phyloP scores from a whole-genome alignment of 1,284 basidiomycete genomes.

The Termitomyces sp. region DNA sequence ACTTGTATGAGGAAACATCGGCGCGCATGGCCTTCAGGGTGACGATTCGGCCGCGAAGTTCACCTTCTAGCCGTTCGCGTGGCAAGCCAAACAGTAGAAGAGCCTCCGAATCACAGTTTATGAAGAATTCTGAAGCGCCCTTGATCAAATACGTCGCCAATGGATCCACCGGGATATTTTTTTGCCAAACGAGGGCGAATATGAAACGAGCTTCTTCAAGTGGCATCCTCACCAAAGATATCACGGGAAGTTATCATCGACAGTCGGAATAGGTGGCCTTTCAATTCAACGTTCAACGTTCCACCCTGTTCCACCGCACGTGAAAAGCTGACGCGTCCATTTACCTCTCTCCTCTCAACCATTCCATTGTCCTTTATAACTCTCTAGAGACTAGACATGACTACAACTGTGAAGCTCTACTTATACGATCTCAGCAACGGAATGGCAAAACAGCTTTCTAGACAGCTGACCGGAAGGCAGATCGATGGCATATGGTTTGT shows the following conservation, averaged over 20 bases:
- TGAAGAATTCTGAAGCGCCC: constrained; percentile 1
- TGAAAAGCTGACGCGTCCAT: constrained; percentile 3
- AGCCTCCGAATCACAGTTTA: constrained; percentile 2
- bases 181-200: no score
- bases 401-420: constrained; percentile 64
- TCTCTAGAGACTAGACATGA: constrained; percentile 19
- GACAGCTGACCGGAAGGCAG: constrained; percentile 77
- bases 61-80: background rate
- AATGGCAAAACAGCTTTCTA: constrained; percentile 71
- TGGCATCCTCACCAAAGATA: no score
- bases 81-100: constrained; percentile 4
- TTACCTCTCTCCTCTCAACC: background rate
- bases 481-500: constrained; percentile 84
- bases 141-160: constrained; percentile 4
- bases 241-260: no score
- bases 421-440: constrained; percentile 90
- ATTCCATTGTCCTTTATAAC: background rate
- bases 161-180: background rate
- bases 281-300: no score
- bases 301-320: background rate
- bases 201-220: no score
- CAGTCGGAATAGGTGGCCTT: no score
- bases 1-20: background rate
- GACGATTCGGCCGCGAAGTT: background rate
- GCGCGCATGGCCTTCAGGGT: background rate